Base-by-base conservation (phyloP, 768 basidiomycete genomes). In the Serendipita indica region DNA sequence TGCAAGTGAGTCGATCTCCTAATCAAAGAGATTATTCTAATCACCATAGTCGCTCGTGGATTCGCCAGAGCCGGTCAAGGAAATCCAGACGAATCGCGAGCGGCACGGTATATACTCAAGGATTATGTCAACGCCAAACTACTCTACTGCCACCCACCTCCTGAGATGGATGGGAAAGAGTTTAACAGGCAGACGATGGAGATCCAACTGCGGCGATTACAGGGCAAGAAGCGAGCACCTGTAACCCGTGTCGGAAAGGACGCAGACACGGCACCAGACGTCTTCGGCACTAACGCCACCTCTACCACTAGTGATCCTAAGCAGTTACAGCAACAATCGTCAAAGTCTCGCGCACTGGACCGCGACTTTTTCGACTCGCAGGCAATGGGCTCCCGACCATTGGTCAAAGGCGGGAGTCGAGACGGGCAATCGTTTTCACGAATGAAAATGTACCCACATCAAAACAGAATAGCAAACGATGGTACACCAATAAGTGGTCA, bases 41-140 rank as follows among this genome's bases (percentile, higher is more conserved):
- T 35, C 27, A 35, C 33, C 62, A 20, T 41, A 99, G 96, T 98
- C 65, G 94, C 82, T 28, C 77, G 94, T 64, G 96, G 96, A 33
- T 96, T 86, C 70, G 87, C 83, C 66, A 82, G 94, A 35, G 82
- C 92, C 0, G 90, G 94, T 0, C 90, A 93, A 72, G 96, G 96
- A 39, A 96, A 93, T 70, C 93, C 94, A 7, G 96, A 99, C 67
- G 92, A 97, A 67, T 90, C 96, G 30, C 84, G 91, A 57, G 81
- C 96, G 0, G 89, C 94, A 14, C 82, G 96, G 60, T 85, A 86
- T 67, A 75, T 99, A 59, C 77, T 99, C 52, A 99, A 99, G 69
- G 96, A 99, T 72, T 99, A 93, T 66, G 92, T 98, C 61, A 92
- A 86, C 64, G 96, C 88, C 25, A 91, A 89, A 65, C 76, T 99